Evolutionary conservation across 108 stramenopile species (phyloP), one percentile per base, ranked within the genome.

Genomic region (Nitzschia sp.): DNA sequence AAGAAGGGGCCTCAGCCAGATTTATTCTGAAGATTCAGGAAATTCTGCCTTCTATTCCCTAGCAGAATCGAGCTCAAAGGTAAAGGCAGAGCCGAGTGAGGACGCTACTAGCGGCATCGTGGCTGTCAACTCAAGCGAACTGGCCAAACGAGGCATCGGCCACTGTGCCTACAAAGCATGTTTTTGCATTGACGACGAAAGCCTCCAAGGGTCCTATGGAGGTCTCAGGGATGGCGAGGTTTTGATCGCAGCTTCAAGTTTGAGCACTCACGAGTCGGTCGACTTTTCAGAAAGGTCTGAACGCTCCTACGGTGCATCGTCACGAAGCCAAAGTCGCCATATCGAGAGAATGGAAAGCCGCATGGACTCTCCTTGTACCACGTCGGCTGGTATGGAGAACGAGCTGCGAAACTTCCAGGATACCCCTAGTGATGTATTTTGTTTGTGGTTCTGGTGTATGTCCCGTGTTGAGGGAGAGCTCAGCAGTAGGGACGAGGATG

Each of bases 141-240:
- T 11, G 2, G 42, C 42, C 42, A 23, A 23, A 8, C 11, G 21
- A 17, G 58, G 29, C 2, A 27, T 29, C 5, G 42, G 36, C 2
- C 13, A 27, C 33, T 62, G 61, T 25, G 38, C 21, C 4, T 8
- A 25, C 1, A 38, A 24, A 24, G 32, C 36, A 1, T 62, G 42
- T 26, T 62, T 62, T 24, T 62, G 61, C 23, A n/a, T 55, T 6
- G 66, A 67, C 54, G 66, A 67, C 21, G 66, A 67, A n/a, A 56
- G 48, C 8, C 35, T 42, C 3, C 48, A 67, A 38, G 51, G 64
- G 13, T 67, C 66, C 5, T 67, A 67, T 55, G 66, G 66, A 9
- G 66, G 66, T 18, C 66, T 67, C 6, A 31, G 66, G 23, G 24
- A 67, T 15, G 48, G 32, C 21, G 66, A 67, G 21, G 54, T 67